Evolutionary conservation across 2,329 filamentous ascomycete genomes (phyloP).

Genomic region (Xylariaceae sp.): DNA sequence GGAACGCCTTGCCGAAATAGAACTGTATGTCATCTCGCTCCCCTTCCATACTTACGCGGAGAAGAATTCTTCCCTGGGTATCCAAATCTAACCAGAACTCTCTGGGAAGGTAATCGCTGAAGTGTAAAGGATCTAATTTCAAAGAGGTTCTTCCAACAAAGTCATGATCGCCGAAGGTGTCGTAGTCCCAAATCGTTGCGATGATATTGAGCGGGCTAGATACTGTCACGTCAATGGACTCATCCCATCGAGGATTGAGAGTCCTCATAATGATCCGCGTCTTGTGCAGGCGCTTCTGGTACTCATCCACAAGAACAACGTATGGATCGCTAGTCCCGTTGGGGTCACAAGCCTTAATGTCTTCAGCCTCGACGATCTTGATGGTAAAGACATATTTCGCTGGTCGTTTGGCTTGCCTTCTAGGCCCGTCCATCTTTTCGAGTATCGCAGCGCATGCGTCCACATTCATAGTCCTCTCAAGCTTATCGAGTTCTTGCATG

Average conservation of each 20-base stretch:
- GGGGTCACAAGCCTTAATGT: constrained; percentile 96
- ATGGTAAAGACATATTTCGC: constrained; percentile 97
- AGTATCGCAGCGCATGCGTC: constrained; percentile 86
- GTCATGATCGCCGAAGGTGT: constrained; percentile 94
- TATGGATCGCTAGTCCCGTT: constrained; percentile 95
- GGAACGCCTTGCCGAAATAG: constrained; percentile 95
- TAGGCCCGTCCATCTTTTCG: constrained; percentile 69
- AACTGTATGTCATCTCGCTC: constrained; percentile 98
- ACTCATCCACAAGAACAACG: constrained; percentile 94
- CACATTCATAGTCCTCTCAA: constrained; percentile 87
- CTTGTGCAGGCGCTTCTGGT: constrained; percentile 93
- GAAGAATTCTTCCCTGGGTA: constrained; percentile 83
- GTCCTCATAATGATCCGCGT: constrained; percentile 88
- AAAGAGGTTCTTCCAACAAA: constrained; percentile 95
- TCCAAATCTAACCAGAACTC: constrained; percentile 98
- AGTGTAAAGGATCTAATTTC: constrained; percentile 96
- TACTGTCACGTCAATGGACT: constrained; percentile 93
- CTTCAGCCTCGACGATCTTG: constrained; percentile 97
- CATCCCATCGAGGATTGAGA: constrained; percentile 94
- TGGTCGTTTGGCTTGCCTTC: constrained; percentile 60
- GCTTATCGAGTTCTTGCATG: constrained; percentile 83
- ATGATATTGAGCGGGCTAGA: constrained; percentile 90
- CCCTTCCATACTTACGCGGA: constrained; percentile 97
- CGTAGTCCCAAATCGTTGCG: constrained; percentile 97
- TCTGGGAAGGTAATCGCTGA: constrained; percentile 89